phyloP scores from a whole-genome alignment of 2,329 filamentous ascomycete species.

The Fonsecaea erecta region DNA sequence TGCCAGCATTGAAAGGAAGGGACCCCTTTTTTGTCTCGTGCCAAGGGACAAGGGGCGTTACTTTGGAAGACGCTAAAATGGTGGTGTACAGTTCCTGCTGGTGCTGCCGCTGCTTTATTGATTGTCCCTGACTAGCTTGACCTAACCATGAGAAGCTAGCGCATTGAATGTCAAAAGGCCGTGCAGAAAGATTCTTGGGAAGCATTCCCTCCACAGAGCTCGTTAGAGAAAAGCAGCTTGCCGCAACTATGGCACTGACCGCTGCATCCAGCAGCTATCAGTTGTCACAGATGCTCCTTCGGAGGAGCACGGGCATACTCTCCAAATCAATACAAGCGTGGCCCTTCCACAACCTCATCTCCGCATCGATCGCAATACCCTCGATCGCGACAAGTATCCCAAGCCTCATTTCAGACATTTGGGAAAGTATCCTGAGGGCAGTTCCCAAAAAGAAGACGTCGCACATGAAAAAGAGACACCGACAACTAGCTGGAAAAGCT shows the following conservation, averaged over 20 bases:
- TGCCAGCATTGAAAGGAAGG: conserved; percentile 14
- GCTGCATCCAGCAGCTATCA: conserved; percentile 35
- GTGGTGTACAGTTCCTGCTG: background rate
- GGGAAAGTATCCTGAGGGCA: conserved; percentile 88
- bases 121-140: background rate
- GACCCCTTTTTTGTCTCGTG: conserved; percentile 4
- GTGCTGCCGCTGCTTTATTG: background rate
- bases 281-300: conserved; percentile 32
- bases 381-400: conserved; percentile 66
- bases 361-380: conserved; percentile 63
- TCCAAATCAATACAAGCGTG: conserved; percentile 44
- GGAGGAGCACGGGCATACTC: conserved; percentile 30
- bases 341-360: conserved; percentile 56
- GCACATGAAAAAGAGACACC: conserved; percentile 89
- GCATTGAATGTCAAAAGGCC: background rate
- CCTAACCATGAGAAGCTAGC: background rate
- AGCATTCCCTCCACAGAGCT: background rate
- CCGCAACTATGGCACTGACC: conserved; percentile 40
- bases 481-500: conserved; percentile 94
- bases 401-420: conserved; percentile 76
- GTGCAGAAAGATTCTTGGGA: background rate
- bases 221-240: background rate
- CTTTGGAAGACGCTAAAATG: background rate
- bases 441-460: conserved; percentile 99
- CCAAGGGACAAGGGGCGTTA: conserved; percentile 22